Evolutionary conservation across 2,329 filamentous ascomycete genomes (phyloP), one percentile per base, ranked within the genome.

Genomic region (Penicillium paneum): DNA sequence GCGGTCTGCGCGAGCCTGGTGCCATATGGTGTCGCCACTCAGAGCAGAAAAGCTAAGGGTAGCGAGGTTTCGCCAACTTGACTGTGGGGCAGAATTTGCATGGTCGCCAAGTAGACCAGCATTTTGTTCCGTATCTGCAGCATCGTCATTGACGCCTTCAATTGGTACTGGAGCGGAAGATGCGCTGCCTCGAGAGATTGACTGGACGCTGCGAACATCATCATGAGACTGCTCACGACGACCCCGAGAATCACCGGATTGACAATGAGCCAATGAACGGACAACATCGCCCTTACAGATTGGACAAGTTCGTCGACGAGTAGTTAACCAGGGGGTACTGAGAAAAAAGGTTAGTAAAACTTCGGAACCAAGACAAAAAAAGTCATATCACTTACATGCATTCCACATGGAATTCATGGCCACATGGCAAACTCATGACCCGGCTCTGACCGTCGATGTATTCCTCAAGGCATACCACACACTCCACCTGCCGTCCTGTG

Each of bases 251-350:
- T 65, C 64, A 29, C 54, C 45, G 15, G 59, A 40, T 19, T 64
- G 62, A n/a, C 59, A 61, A 31, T 78, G 79, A 17, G 85, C 81
- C 60, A 91, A 68, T 1, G 77, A 79, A 40, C 77, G 73, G 15
- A 99, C 93, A 34, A 99, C 94, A 69, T 99, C 94, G 45, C 92
- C 91, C 77, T 99, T 99, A 78, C 94, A 99, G 57, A 99, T 97
- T 0, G 94, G 94, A 67, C 94, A 99, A n/a, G 94, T 99, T 59
- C 94, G 87, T 60, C 94, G 88, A 45, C 93, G 87, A 15, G 92
- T 97, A 0, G 93, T 97, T 49, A 99, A 79, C 94, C 94, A 99
- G 2, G 94, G 94, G 5, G 94, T 97, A 69, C 91, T 96, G 60
- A 26, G 19, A 32, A 28, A 35, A 21, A 34, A 12, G 28, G 21